Conservation (phyloP, 768 basidiomycete genomes). For the Flagelloscypha sp. region DNA sequence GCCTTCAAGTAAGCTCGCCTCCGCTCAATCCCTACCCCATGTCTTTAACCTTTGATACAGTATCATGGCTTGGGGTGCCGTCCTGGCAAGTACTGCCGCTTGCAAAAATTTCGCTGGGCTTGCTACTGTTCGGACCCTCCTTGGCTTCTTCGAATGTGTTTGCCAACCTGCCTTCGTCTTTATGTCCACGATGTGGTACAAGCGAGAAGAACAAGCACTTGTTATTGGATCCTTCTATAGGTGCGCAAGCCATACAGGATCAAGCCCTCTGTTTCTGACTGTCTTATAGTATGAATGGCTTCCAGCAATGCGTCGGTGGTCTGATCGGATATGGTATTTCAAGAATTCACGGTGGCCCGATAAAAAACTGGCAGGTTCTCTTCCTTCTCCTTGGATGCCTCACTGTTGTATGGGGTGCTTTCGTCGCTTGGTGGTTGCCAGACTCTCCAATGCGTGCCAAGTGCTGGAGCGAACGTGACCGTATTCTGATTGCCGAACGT, state of each 20-base stretch:
- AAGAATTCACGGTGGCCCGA: conserved; percentile 27
- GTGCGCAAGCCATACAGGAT: too few relatives aligned
- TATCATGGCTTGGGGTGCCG: conserved; percentile 35
- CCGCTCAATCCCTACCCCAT: background rate
- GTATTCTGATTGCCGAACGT: conserved; percentile 39
- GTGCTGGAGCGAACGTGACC: conserved; percentile 40
- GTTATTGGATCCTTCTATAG: conserved; percentile 32
- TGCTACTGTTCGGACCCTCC: conserved; percentile 37
- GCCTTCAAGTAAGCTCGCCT: conserved; percentile 29
- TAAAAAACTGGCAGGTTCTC: conserved; percentile 45
- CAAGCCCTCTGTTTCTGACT: too few relatives aligned
- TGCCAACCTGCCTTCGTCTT: conserved; percentile 42
- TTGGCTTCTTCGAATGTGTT: conserved; percentile 39
- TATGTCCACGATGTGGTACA: conserved; percentile 47
- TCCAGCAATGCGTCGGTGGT: conserved; percentile 41
- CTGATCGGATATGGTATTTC: conserved; percentile 43
- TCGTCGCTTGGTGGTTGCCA: conserved; percentile 43
- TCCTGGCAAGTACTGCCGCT: conserved; percentile 41
- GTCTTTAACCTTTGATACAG: conserved; percentile 11
- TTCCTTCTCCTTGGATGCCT: conserved; percentile 36
- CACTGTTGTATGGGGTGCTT: conserved; percentile 40
- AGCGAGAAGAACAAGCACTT: conserved; percentile 40
- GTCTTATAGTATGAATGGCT: conserved; percentile 42
- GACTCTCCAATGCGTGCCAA: conserved; percentile 40
- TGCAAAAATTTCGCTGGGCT: conserved; percentile 37